Percentiles rank a stretch among this genome's conserved stretches.
Evolutionary conservation across 345 rosid species (phyloP).

Genomic region (Combretum micranthum): DNA sequence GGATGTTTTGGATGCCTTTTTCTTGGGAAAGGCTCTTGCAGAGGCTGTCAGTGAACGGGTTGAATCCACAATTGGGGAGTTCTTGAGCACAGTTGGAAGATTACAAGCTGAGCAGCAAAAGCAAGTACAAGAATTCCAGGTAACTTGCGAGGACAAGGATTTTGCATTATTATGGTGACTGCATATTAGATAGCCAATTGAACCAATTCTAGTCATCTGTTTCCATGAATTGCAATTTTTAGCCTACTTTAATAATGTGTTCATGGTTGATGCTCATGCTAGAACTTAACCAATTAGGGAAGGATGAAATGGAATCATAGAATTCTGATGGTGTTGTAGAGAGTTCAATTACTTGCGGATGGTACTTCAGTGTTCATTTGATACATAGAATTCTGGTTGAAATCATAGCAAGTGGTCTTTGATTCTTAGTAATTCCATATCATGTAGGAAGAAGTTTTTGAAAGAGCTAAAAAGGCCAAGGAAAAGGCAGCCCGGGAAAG

Average conservation of each 20-base stretch:
- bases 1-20: conserved; percentile 76
- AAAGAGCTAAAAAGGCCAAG: conserved; percentile 75
- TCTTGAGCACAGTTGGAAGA: conserved; percentile 61
- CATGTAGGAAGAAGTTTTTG: conserved; percentile 71
- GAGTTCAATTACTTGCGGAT: too few relatives aligned
- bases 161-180: too few relatives aligned
- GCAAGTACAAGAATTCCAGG: conserved; percentile 88
- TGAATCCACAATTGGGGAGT: conserved; percentile 78
- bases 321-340: too few relatives aligned
- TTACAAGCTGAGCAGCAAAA: conserved; percentile 89
- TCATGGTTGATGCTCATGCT: background rate
- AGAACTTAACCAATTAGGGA: background rate
- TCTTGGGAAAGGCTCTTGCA: conserved; percentile 89
- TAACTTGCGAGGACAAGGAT: conserved; percentile 8
- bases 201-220: too few relatives aligned
- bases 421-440: background rate
- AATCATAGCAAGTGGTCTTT: background rate
- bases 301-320: too few relatives aligned
- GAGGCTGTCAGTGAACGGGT: conserved; percentile 78
- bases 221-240: too few relatives aligned
- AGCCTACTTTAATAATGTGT: background rate
- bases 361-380: too few relatives aligned
- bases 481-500: conserved; percentile 75
- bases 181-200: too few relatives aligned
- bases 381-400: background rate